Base-by-base conservation (phyloP, 805 yeast species). In the Myxozyma vanderwaltii region DNA sequence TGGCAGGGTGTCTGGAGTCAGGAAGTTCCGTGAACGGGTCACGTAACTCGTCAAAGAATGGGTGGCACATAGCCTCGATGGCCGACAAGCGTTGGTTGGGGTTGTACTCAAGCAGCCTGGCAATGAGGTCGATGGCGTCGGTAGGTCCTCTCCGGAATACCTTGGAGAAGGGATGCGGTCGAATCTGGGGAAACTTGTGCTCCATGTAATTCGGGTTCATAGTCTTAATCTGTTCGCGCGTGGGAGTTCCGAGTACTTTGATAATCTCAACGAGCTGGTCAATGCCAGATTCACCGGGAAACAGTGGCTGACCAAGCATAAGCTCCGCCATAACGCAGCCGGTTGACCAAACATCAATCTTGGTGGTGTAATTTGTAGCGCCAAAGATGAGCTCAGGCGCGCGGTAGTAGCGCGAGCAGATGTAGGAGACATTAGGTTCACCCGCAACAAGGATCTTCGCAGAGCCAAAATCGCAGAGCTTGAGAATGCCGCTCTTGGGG, bases 321-420 rank as follows among this genome's bases (percentile, higher is more conserved):
- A 94, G 78, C 76, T 94, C 99, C 3, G 98, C 98, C 89, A 94
- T 91, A 23, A 94, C 99, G 77, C 99, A 94, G 21, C 96, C 97
- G 13, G 96, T 90, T 13, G 96, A 89, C 99, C 99, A 94, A 49
- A 94, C 84, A 73, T 94, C 99, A 66, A 94, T 94, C 74, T 92
- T 91, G 31, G 97, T 91, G 6, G 98, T 90, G 75, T 94, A 94
- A 74, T 91, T 89, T 27, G 96, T 88, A 13, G 98, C 96, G 19
- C 98, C 99, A 77, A 94, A 94, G 61, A 94, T 94, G 68, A 94
- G 82, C 75, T 94, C 99, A 0, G 99, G 99, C 5, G 99, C 99
- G 58, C 99, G 80, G 75, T 94, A 94, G 76, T 92, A 94, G 68
- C 99, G 82, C 19, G 97, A 91, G 75, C 99, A 94, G 53, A 94